Base-by-base conservation (phyloP, 2,329 filamentous ascomycete genomes). In the Mycocentrospora acerina region DNA sequence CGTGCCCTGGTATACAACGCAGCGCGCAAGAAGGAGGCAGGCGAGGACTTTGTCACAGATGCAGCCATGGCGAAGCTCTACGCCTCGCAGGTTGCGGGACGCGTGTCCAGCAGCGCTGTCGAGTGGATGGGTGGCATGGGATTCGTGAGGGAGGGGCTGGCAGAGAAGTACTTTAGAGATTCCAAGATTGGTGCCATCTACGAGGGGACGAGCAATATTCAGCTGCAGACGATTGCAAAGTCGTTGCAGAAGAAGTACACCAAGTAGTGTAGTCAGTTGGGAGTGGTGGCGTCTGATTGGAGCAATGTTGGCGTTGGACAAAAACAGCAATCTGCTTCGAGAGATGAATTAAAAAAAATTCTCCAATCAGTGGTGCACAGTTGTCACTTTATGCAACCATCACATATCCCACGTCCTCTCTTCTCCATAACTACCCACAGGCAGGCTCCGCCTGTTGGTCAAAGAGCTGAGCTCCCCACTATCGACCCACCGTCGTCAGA, bases 51-150 rank as follows among this genome's bases (percentile, higher is more conserved):
- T 63, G 90, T 97, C 58, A 81, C 80, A 67, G 93, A 98, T 62
- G 93, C 93, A 8, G 93, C 93, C 56, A 98, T 98, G 93, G 93
- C 93, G 37, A 98, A 98, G 77, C 78, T 98, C 38, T 95, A 87
- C 67, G 83, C 93, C 2, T 93, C 88, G 4, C 93, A 98, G 72
- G 89, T 98, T 22, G 93, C 93, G 0, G 87, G 88, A 14, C 83
- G 82, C 37, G 91, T 98, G 14, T 86, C 85, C 38, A 83, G 90
- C 6, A 79, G 86, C 32, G 93, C 91, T 0, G 82, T 98, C 18
- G 93, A 98, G 73, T 98, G 93, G 93, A 97, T 97, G 91, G 93
- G 93, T 32, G 93, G 93, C 29, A 97, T 98, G 93, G 93, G 93
- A 30, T 98, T 98, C 59, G 93, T 98, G 12, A 78, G 93, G 29